These are phyloP conservation scores for Boletus edulis DNA, from an alignment of 768 basidiomycete species.

Conservation along the genomic window DNA sequence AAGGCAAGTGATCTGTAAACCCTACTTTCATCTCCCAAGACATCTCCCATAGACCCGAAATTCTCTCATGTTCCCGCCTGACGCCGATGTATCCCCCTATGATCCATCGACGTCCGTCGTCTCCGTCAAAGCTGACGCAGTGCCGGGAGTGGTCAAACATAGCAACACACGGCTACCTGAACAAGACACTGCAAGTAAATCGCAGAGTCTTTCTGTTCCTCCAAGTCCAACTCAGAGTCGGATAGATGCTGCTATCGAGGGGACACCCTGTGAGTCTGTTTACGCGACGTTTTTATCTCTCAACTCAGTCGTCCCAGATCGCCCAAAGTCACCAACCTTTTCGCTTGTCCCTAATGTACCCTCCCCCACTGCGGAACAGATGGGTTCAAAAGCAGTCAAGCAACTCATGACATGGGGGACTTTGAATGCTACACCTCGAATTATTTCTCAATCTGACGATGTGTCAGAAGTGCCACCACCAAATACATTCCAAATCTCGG, in stretches of 20 bases:
- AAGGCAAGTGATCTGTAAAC: conserved; percentile 44
- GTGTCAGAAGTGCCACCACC: conserved; percentile 41
- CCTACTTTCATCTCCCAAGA: background rate
- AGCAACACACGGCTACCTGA: conserved; percentile 78
- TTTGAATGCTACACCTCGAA: conserved; percentile 85
- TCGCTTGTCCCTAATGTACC: conserved; percentile 83
- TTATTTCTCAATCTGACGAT: conserved; percentile 67
- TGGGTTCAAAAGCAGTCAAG: conserved; percentile 81
- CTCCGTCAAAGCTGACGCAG: conserved; percentile 33
- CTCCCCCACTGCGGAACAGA: conserved; percentile 78
- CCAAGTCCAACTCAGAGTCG: conserved; percentile 89
- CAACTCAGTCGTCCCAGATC: conserved; percentile 47
- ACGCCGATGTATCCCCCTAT: conserved; percentile 84
- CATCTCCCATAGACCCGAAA: conserved; percentile 69
- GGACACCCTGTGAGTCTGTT: conserved; percentile 74
- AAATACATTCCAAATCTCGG: conserved; percentile 73
- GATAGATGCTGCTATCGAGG: conserved; percentile 89
- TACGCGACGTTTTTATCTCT: background rate
- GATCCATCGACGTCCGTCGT: conserved; percentile 38
- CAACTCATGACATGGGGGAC: conserved; percentile 99
- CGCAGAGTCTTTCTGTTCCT: conserved; percentile 53
- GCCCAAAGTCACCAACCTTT: conserved; percentile 61
- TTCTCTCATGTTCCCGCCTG: conserved; percentile 92
- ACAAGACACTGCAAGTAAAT: conserved; percentile 52
- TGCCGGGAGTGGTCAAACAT: conserved; percentile 70